Evolutionary conservation across 2,329 filamentous ascomycete genomes (phyloP).

Genomic region (Lecanicillium sp.): DNA sequence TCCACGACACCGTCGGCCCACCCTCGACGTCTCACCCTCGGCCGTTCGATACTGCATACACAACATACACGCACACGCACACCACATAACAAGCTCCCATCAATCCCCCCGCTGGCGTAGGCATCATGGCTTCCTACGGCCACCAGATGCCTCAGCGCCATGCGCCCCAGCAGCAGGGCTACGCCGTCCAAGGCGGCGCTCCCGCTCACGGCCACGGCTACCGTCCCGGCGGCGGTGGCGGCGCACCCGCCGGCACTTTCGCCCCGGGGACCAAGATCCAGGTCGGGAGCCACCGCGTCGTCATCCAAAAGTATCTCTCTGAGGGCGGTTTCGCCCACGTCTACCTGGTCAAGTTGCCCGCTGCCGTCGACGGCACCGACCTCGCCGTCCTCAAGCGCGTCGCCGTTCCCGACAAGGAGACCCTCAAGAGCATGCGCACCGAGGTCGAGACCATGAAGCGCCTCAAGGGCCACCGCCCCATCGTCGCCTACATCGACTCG

Average conservation of each 20-base stretch:
- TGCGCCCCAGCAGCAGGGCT: constrained; percentile 8
- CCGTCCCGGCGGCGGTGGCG: constrained; percentile 32
- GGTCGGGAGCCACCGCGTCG: constrained; percentile 83
- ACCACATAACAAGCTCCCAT: background rate
- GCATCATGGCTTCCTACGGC: constrained; percentile 32
- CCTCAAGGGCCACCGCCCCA: constrained; percentile 89
- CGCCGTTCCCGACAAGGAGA: constrained; percentile 91
- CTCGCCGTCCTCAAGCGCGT: constrained; percentile 88
- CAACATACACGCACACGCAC: background rate
- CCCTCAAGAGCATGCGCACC: constrained; percentile 90
- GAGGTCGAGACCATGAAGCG: constrained; percentile 99
- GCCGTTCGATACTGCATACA: background rate
- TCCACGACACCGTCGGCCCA: constrained; percentile 4
- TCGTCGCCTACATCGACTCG: constrained; percentile 97
- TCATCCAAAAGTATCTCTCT: constrained; percentile 95
- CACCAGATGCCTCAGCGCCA: constrained; percentile 35
- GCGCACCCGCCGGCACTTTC: constrained; percentile 75
- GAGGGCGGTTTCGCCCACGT: constrained; percentile 98
- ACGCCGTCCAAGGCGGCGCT: constrained; percentile 3
- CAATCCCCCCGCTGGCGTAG: too few relatives aligned
- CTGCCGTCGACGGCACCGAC: constrained; percentile 70
- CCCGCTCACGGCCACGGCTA: constrained; percentile 35
- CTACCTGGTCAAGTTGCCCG: constrained; percentile 84
- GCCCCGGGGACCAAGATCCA: constrained; percentile 92
- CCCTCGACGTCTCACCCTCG: constrained; percentile 7